These are phyloP conservation scores for Penicillium sp. DNA, from an alignment of 2,329 filamentous ascomycete genomes.

Conservation along the genomic window DNA sequence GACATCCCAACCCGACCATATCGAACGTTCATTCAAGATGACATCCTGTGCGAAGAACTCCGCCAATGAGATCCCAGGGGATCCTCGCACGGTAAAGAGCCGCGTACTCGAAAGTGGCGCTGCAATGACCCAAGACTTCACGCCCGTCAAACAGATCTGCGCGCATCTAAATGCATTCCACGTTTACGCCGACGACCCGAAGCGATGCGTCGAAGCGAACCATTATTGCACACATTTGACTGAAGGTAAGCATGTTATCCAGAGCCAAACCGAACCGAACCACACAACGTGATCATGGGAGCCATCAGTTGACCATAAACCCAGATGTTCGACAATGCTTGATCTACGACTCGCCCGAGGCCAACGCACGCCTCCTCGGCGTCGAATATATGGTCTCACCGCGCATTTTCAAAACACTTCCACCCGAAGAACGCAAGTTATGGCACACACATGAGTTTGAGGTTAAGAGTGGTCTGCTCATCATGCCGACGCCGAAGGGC, in stretches of 20 bases:
- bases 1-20: not conserved
- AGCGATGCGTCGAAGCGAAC: conserved; percentile 74
- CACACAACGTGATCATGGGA: not conserved
- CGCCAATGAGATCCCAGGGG: conserved; percentile 34
- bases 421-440: conserved; percentile 70
- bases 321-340: conserved; percentile 81
- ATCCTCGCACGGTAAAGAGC: conserved; percentile 43
- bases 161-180: conserved; percentile 89
- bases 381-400: conserved; percentile 87
- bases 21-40: conserved; percentile 19
- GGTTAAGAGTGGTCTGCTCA: conserved; percentile 52
- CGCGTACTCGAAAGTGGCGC: conserved; percentile 48
- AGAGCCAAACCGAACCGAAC: not conserved
- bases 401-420: conserved; percentile 69
- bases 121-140: conserved; percentile 58
- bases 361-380: conserved; percentile 76
- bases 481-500: conserved; percentile 46
- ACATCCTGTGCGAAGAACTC: conserved; percentile 13
- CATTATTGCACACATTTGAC: conserved; percentile 84
- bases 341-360: conserved; percentile 74
- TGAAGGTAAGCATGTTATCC: conserved; percentile 49
- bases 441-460: conserved; percentile 75
- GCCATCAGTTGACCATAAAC: not conserved
- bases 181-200: conserved; percentile 75
- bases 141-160: conserved; percentile 75